Base-by-base conservation (phyloP, 2,329 filamentous ascomycete species). In the Neoarthrinium moseri region DNA sequence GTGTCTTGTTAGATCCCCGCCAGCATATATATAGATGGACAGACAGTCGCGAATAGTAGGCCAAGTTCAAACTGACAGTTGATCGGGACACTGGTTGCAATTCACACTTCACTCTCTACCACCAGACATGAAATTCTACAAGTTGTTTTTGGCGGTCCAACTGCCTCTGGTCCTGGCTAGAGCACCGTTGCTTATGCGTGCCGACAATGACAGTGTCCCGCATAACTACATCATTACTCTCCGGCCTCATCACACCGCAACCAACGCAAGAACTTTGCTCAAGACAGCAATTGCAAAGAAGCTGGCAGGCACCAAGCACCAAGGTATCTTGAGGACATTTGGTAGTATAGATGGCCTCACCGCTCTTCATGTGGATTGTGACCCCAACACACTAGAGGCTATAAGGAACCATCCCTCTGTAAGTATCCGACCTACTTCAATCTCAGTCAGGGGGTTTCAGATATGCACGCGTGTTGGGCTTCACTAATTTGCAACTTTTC, bases 171-270 rank as follows among this genome's bases (percentile, higher is more conserved):
- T 34, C 11, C 20, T 53, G 4, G 51, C 55, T 12, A 50, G 34
- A 35, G 58, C 54, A 10, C 55, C 56, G 15, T 46, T 61, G 11
- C 29, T 54, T 5, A 48, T 49, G 17, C 51, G 48, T 22, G 49
- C 52, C 18, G 18, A 43, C 13, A 32, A 39, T n/a, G 35, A 55
- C 34, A 17, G 30, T n/a, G 51, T 60, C 27, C 43, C 45, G 4
- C 45, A 59, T 43, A 56, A 55, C 48, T 61, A 59, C 37, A 55
- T 61, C 26, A 57, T 59, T 27, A 53, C 57, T 30, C 50, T 61
- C 51, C 57, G 58, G 39, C 45, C 43, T 4, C 36, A 36, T 6
- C 30, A 52, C 8, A 40, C 48, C 6, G 10, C 43, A 8, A 26
- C 38, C 12, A 45, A 27, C 3, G 43, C 54, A 6, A 50, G 52